Evolutionary conservation across 805 yeast genomes (phyloP), one percentile per base, ranked within the genome.

Genomic region (Ogataea pilisensis): DNA sequence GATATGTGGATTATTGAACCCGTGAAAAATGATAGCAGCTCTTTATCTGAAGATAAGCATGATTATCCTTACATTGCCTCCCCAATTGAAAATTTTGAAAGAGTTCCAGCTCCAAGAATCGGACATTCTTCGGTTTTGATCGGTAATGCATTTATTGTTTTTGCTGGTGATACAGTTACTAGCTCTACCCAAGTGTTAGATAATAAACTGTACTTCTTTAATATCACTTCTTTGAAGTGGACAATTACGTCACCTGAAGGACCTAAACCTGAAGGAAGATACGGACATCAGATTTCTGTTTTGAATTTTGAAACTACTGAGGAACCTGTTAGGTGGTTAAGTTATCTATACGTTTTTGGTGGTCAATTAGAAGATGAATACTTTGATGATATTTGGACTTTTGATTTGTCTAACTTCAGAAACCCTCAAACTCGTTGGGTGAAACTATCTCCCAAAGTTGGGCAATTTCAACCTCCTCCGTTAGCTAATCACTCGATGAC

Each of bases 101-200:
- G 85, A 37, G 78, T 87, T 14, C 96, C 97, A 2, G 91, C 96
- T 16, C 96, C 98, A 26, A 80, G 99, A 54, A 96, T 91, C 6
- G 98, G 98, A 3, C 99, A 93, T 64, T 87, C 96, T 5, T 75
- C 95, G 2, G 85, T 90, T 8, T 71, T 91, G 26, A 82, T 95
- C 45, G 99, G 98, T 12, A 91, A 90, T 57, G 98, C 98, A 1
- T 93, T 83, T 55, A 89, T 93, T 34, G 78, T 93, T 12, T 91
- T 87, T 64, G 99, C 98, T 27, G 99, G 99, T 55, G 99, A 93
- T 60, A 93, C 98, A 1, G 85, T 81, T 30, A 82, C 89, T 27
- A 88, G 84, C 56, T 75, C 75, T 36, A 72, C 73, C 37, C 88
- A 88, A 5, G 79, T 77, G 42, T 81, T 95, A 49, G 99, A 93